Evolutionary conservation across 2,329 filamentous ascomycete genomes (phyloP).

Genomic region (Exophiala sp.): DNA sequence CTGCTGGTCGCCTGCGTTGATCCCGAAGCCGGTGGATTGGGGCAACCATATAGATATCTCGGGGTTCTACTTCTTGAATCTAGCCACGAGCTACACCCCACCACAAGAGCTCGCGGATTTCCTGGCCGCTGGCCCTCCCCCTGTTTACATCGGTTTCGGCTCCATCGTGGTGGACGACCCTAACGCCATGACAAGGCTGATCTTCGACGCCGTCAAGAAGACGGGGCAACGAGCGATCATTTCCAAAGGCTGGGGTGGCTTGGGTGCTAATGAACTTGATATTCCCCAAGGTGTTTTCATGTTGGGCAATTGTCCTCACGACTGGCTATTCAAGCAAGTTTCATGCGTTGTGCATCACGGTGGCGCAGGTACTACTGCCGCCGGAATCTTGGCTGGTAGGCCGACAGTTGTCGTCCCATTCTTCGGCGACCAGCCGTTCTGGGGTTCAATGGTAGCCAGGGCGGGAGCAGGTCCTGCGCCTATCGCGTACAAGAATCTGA

Average conservation of each 20-base stretch:
- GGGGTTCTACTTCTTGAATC: slow-evolving; percentile 69
- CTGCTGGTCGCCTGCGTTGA: slow-evolving; percentile 78
- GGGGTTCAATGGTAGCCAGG: slow-evolving; percentile 68
- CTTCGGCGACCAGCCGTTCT: slow-evolving; percentile 79
- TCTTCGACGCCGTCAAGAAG: slow-evolving; percentile 63
- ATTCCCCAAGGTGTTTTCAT: slow-evolving; percentile 74
- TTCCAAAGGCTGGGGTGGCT: slow-evolving; percentile 81
- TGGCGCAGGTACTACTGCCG: slow-evolving; percentile 79
- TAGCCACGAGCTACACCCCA: slow-evolving; percentile 61
- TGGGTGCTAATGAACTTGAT: slow-evolving; percentile 64
- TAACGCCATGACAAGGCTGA: slow-evolving; percentile 61
- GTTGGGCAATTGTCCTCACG: slow-evolving; percentile 78
- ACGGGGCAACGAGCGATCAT: slow-evolving; percentile 71
- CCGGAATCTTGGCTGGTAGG: slow-evolving; percentile 72
- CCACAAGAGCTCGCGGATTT: slow-evolving; percentile 60
- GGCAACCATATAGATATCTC: slow-evolving; percentile 63
- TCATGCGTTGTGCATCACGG: slow-evolving; percentile 82
- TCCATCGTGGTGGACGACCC: slow-evolving; percentile 77
- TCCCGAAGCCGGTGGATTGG: slow-evolving; percentile 77
- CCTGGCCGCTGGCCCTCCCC: slow-evolving; percentile 61
- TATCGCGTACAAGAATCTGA: slow-evolving; percentile 63
- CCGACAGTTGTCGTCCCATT: slow-evolving; percentile 82
- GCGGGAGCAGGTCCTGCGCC: slow-evolving; percentile 67
- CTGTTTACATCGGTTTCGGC: slow-evolving; percentile 77
- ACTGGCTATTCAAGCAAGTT: slow-evolving; percentile 80